These are phyloP conservation scores for Simplicillium sp. DNA, from an alignment of 2,329 filamentous ascomycete species.

Conservation along the genomic window DNA sequence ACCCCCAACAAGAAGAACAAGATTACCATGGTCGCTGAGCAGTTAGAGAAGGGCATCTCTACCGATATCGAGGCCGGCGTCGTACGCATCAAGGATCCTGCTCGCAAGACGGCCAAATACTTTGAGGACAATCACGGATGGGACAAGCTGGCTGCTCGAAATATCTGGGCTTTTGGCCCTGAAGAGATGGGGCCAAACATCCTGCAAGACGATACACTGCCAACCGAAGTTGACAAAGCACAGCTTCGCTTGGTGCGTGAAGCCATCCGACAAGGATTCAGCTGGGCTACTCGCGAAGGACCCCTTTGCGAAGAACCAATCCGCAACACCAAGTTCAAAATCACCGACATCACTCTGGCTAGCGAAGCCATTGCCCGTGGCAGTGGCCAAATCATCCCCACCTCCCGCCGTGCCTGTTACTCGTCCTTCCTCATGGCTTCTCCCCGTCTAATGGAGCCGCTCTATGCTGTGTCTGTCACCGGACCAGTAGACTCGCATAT, in stretches of 20 bases:
- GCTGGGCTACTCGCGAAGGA: constrained; percentile 91
- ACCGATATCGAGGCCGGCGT: constrained; percentile 86
- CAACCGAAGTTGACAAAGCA: constrained; percentile 90
- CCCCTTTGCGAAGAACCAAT: constrained; percentile 98
- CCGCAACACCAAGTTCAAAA: constrained; percentile 93
- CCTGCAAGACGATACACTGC: constrained; percentile 90
- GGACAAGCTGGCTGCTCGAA: constrained; percentile 87
- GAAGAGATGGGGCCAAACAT: constrained; percentile 94
- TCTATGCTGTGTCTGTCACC: constrained; percentile 88
- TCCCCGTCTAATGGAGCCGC: constrained; percentile 90
- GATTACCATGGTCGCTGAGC: constrained; percentile 96
- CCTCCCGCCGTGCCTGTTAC: constrained; percentile 85
- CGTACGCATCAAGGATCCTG: constrained; percentile 86
- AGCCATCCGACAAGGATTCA: constrained; percentile 90
- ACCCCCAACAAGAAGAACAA: constrained; percentile 99
- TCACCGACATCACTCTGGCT: constrained; percentile 83
- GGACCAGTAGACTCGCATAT: constrained; percentile 83
- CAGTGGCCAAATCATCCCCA: constrained; percentile 95
- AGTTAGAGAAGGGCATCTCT: constrained; percentile 87
- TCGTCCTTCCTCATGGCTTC: constrained; percentile 96
- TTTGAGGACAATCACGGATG: constrained; percentile 97
- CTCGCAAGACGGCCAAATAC: constrained; percentile 88
- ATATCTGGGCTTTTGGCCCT: constrained; percentile 97
- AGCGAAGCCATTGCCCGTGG: constrained; percentile 89
- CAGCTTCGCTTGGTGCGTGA: constrained; percentile 79